Conservation (phyloP, 2,329 filamentous ascomycete genomes). For the Colletotrichum gloeosporioides region DNA sequence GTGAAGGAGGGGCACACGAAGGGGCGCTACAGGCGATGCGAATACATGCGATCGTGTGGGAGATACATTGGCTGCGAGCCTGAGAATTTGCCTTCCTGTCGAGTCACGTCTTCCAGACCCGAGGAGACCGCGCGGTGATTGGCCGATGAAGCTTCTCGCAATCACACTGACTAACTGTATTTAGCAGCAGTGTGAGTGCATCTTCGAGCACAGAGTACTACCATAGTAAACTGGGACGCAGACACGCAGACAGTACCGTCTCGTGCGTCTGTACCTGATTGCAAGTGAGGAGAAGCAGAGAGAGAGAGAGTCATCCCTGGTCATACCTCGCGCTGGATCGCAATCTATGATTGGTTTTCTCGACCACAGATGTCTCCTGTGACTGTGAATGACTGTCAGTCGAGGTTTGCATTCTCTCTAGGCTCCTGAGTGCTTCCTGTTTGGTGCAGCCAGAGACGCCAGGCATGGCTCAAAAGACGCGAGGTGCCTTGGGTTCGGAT, state of each 20-base stretch:
- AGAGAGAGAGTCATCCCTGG: not conserved
- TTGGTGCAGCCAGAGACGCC: not conserved
- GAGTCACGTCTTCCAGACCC: slow-evolving; percentile 7
- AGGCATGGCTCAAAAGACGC: not conserved
- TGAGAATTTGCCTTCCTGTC: not conserved
- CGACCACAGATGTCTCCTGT: not conserved
- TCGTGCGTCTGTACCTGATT: not conserved
- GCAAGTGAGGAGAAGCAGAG: not conserved
- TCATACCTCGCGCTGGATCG: not conserved
- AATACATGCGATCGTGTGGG: not conserved
- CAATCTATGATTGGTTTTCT: not conserved
- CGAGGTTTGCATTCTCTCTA: not conserved
- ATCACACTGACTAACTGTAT: slow-evolving; percentile 13
- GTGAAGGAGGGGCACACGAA: not conserved
- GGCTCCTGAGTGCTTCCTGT: not conserved
- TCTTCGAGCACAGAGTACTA: not conserved
- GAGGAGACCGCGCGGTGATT: not conserved
- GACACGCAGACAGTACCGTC: not conserved
- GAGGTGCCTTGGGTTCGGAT: not conserved
- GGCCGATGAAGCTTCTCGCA: not conserved
- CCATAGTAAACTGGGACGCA: not conserved
- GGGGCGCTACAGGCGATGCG: not conserved
- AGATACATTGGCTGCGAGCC: not conserved
- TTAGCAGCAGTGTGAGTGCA: not conserved
- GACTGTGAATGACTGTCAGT: not conserved